These are phyloP conservation scores for Cystodermella granulosa DNA, from an alignment of 1,284 basidiomycete species.

Conservation along the genomic window DNA sequence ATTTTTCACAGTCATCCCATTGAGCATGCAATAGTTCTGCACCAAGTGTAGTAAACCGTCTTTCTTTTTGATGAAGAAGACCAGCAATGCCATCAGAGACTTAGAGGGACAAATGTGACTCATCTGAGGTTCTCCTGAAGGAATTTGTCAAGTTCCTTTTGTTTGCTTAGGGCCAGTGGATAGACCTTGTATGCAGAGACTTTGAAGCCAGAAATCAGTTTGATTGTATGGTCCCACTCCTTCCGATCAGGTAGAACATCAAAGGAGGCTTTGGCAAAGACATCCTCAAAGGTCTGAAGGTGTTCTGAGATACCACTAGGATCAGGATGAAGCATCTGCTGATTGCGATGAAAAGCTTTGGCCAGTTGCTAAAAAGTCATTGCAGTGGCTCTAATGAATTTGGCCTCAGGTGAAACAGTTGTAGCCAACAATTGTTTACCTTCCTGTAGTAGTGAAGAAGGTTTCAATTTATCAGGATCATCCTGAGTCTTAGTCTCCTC, in stretches of 20 bases:
- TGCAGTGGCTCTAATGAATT: too few species aligned
- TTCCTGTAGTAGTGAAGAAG: too few species aligned
- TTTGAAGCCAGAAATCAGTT: constrained; percentile 16
- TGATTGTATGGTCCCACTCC: constrained; percentile 25
- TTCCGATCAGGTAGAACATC: not conserved
- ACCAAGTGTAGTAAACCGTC: constrained; percentile 27
- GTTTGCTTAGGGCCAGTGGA: constrained; percentile 22
- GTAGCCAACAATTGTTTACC: too few species aligned
- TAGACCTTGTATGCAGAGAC: constrained; percentile 22
- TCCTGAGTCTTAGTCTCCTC: too few species aligned
- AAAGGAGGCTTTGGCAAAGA: not conserved
- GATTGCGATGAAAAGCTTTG: too few species aligned
- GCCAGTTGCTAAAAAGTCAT: too few species aligned
- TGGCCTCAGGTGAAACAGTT: too few species aligned
- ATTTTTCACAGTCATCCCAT: constrained; percentile 35
- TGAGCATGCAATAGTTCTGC: constrained; percentile 38
- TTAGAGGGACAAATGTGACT: constrained; percentile 20
- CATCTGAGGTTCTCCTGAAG: constrained; percentile 30
- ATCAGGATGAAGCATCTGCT: not conserved
- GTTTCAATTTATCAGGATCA: not conserved
- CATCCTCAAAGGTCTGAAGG: not conserved
- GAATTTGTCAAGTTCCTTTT: constrained; percentile 24
- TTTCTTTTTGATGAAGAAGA: constrained; percentile 44
- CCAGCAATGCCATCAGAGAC: constrained; percentile 29
- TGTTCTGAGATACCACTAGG: not conserved